Evolutionary conservation across 2,329 filamentous ascomycete genomes (phyloP), one percentile per base, ranked within the genome.

Genomic region (Tolypocladium nubicola): DNA sequence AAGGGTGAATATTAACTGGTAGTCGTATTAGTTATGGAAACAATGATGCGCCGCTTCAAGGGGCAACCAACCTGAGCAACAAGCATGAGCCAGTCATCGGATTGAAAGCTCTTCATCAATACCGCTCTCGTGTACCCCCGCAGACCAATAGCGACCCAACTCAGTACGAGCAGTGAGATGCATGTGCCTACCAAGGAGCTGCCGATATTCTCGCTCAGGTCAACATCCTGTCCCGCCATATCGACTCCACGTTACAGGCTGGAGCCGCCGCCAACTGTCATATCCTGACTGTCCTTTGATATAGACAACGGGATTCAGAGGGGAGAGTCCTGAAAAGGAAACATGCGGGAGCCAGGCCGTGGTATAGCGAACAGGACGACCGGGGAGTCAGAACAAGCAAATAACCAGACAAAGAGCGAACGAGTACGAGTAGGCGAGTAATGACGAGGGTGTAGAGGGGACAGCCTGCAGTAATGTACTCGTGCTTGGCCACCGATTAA

Each of bases 71-170:
- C 77, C 70, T 78, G 77, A 37, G 74, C 73, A 58, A 74, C 62
- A 49, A 80, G 60, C 77, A 81, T 81, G 60, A 80, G 68, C 77
- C 78, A 81, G 68, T 81, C 79, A 65, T 81, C 79, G n/a, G 68
- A 59, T 62, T 77, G 71, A 57, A 79, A 77, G 55, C 68, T 68
- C 41, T 74, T 76, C 59, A 74, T 78, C 60, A 79, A 63, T 26
- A 72, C 66, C 6, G 66, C 67, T 58, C 76, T 70, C 14, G 76
- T 76, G 64, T 77, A 78, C n/a, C 66, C 71, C 57, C 76, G 69
- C 49, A 79, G 64, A 16, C 67, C 64, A 41, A 79, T 72, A 35
- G 76, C 72, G 14, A 76, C 56, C 70, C 73, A 77, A 53, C 69
- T 76, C 21, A 77, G 59, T 21, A 60, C 61, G 52, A 79, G 67